Evolutionary conservation across 1,139 yeast species (phyloP).

Genomic region (Chernovozyma sophiae-reginae): DNA sequence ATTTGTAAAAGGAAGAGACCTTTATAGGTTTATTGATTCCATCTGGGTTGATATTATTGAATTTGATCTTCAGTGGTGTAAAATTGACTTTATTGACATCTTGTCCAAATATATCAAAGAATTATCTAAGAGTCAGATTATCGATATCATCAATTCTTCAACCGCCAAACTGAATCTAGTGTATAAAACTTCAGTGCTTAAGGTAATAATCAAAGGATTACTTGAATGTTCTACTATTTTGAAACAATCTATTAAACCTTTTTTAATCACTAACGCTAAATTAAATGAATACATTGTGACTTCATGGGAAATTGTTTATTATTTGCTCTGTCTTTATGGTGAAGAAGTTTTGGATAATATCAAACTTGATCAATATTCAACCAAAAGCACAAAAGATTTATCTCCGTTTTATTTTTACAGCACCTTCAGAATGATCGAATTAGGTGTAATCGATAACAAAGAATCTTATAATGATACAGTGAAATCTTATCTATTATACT

Average conservation of each 20-base stretch:
- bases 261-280: conserved; percentile 10
- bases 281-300: conserved; percentile 13
- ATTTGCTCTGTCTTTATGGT: conserved; percentile 35
- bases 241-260: conserved; percentile 15
- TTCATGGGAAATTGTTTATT: conserved; percentile 46
- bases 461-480: neutral
- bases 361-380: neutral
- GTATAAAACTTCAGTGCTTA: conserved; percentile 20
- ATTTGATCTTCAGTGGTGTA: conserved; percentile 20
- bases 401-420: conserved; percentile 31
- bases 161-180: conserved; percentile 8
- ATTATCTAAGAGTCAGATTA: conserved; percentile 47
- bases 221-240: conserved; percentile 18
- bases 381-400: neutral
- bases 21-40: conserved; percentile 40
- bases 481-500: no score
- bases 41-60: conserved; percentile 42
- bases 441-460: conserved; percentile 13
- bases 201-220: conserved; percentile 42
- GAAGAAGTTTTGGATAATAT: neutral
- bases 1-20: conserved; percentile 57
- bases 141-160: conserved; percentile 16
- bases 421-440: conserved; percentile 47
- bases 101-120: conserved; percentile 38
- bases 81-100: conserved; percentile 24